Percentiles rank a stretch among this genome's conserved stretches.
phyloP scores from a whole-genome alignment of 306 rosid genomes.

The Mimosa bimucronata region DNA sequence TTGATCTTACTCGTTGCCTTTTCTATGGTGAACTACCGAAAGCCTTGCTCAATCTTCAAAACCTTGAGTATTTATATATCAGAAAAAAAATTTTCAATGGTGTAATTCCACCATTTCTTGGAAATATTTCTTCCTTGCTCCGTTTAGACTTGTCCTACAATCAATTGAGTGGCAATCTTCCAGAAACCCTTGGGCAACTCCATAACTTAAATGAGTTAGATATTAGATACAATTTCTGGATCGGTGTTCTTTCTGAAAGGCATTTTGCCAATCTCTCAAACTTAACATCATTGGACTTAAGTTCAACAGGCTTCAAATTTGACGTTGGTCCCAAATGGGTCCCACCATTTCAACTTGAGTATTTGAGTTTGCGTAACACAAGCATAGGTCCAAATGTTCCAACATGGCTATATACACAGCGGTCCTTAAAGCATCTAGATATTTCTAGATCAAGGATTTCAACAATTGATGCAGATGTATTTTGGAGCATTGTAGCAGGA shows the following conservation, averaged over 20 bases:
- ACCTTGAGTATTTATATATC: slow-evolving; percentile 19
- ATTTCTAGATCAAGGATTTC: too few relatives aligned
- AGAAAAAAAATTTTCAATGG: too few relatives aligned
- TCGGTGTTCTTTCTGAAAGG: neutral
- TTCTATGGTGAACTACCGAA: slow-evolving; percentile 27
- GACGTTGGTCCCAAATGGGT: neutral
- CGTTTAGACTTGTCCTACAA: neutral
- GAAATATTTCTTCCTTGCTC: neutral
- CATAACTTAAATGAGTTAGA: neutral
- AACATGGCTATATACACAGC: neutral
- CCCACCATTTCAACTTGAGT: neutral
- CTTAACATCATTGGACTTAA: neutral
- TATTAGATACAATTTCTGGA: neutral
- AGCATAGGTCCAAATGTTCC: neutral
- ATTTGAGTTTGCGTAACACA: accelerated
- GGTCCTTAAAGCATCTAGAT: too few relatives aligned
- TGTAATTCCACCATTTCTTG: neutral
- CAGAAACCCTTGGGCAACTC: neutral
- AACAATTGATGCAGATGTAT: too few relatives aligned
- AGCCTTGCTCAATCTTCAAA: slow-evolving; percentile 27
- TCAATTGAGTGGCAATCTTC: neutral
- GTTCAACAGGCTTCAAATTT: neutral
- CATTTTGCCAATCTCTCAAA: neutral
- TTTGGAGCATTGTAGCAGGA: neutral
- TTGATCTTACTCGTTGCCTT: neutral